phyloP scores from a whole-genome alignment of 2,329 filamentous ascomycete species.

The Aspergillus arachidicola region DNA sequence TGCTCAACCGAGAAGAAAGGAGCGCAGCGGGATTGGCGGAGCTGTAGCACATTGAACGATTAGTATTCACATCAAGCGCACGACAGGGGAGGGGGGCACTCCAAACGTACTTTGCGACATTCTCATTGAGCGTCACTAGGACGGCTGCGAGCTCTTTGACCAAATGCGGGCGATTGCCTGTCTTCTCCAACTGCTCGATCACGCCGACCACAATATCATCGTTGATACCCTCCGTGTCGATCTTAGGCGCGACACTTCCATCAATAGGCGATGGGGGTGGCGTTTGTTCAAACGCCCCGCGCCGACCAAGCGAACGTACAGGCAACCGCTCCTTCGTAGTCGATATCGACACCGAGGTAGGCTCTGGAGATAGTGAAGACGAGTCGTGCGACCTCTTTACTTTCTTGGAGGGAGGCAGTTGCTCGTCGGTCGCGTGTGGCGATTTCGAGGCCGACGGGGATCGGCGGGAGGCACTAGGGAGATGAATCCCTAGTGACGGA shows the following conservation, averaged over 20 bases:
- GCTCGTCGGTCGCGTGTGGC: conserved; percentile 60
- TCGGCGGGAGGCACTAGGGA: conserved; percentile 64
- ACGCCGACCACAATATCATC: conserved; percentile 95
- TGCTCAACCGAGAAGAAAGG: conserved; percentile 86
- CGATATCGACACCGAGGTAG: conserved; percentile 28
- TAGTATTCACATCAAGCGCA: conserved; percentile 16
- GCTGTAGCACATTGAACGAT: conserved; percentile 53
- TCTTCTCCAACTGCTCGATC: conserved; percentile 83
- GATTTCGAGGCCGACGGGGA: conserved; percentile 65
- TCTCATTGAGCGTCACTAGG: conserved; percentile 73
- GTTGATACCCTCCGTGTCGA: conserved; percentile 82
- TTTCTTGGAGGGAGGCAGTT: conserved; percentile 62
- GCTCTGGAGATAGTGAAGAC: conserved; percentile 46
- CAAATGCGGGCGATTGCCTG: conserved; percentile 87
- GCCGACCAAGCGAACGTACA: conserved; percentile 37
- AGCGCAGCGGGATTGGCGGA: conserved; percentile 95
- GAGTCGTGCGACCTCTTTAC: conserved; percentile 75
- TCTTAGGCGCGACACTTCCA: conserved; percentile 53
- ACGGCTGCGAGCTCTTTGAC: conserved; percentile 90
- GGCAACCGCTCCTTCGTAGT: conserved; percentile 31
- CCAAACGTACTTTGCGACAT: conserved; percentile 83
- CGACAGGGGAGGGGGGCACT: conserved; percentile 2
- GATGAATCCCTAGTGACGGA: conserved; percentile 87
- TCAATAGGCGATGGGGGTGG: conserved; percentile 75
- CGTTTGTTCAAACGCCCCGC: conserved; percentile 68